These are phyloP conservation scores for Plenodomus lindquistii DNA, from an alignment of 2,329 filamentous ascomycete genomes.

Conservation along the genomic window DNA sequence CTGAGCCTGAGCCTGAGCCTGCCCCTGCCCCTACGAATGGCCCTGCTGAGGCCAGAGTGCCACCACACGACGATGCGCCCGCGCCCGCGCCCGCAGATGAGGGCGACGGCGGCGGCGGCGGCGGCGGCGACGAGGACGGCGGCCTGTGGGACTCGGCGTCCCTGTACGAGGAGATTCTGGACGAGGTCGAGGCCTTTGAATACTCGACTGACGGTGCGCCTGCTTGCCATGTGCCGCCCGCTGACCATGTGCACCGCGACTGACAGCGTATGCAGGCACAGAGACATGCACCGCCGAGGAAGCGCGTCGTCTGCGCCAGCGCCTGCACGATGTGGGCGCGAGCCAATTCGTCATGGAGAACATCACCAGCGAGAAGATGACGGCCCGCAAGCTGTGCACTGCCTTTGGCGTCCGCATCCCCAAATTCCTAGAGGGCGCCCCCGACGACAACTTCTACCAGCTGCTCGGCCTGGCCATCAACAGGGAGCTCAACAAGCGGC, in stretches of 20 bases:
- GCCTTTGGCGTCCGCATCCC: conserved; percentile 81
- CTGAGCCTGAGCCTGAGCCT: conserved; percentile 19
- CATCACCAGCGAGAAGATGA: conserved; percentile 63
- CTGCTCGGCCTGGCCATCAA: conserved; percentile 77
- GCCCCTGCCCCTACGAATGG: conserved; percentile 8
- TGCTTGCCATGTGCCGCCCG: background rate
- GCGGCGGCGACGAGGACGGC: conserved; percentile 21
- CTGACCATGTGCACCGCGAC: background rate
- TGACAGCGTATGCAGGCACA: conserved; percentile 23
- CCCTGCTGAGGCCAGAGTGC: background rate
- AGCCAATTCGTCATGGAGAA: conserved; percentile 70
- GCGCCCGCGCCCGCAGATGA: conserved; percentile 14
- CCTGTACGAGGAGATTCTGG: conserved; percentile 40
- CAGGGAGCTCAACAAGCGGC: conserved; percentile 78
- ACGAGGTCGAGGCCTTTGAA: conserved; percentile 36
- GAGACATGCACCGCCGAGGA: conserved; percentile 53
- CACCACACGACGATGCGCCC: conserved; percentile 16
- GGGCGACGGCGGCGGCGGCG: conserved; percentile 18
- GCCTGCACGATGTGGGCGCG: conserved; percentile 76
- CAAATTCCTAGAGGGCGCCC: conserved; percentile 69
- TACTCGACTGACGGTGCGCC: conserved; percentile 28
- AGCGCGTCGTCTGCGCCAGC: conserved; percentile 67
- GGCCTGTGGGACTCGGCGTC: conserved; percentile 38
- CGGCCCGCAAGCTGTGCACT: conserved; percentile 80
- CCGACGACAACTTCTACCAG: conserved; percentile 75